These are phyloP conservation scores for Globisporangium yorkense DNA, from an alignment of 352 stramenopile genomes.

Conservation along the genomic window DNA sequence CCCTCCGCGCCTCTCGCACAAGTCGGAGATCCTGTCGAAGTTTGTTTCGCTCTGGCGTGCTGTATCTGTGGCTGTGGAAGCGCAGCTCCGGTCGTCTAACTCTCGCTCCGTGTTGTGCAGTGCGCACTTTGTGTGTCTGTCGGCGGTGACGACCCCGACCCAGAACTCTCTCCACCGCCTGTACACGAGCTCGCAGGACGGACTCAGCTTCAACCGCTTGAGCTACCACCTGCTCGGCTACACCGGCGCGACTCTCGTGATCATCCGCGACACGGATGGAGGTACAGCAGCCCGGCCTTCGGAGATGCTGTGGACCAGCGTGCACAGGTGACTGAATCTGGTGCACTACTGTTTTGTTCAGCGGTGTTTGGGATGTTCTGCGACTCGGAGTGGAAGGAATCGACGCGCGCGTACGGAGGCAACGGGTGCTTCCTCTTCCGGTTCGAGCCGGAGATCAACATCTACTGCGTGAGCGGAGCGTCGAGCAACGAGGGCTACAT, in stretches of 20 bases:
- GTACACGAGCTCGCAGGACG: constrained; percentile 78
- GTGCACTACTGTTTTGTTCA: constrained; percentile 9
- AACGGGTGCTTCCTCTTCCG: constrained; percentile 82
- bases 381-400: constrained; percentile 83
- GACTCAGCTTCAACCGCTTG: constrained; percentile 79
- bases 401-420: constrained; percentile 71
- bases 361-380: constrained; percentile 85
- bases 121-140: constrained; percentile 61
- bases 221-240: constrained; percentile 82
- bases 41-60: constrained; percentile 12
- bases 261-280: constrained; percentile 67
- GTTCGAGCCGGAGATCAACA: constrained; percentile 46
- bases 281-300: constrained; percentile 16
- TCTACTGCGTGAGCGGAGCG: constrained; percentile 50
- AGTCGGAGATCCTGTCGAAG: constrained; percentile 66
- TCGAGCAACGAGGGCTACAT: constrained; percentile 66
- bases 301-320: not conserved
- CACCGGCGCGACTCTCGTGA: constrained; percentile 54
- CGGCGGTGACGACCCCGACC: constrained; percentile 43
- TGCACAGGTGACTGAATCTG: not conserved
- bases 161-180: constrained; percentile 56
- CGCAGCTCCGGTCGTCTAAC: not conserved
- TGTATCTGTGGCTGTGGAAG: not conserved
- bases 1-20: constrained; percentile 41
- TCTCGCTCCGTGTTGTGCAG: constrained; percentile 18